Conservation (phyloP, 352 stramenopile genomes). For the Peronospora farinosa region DNA sequence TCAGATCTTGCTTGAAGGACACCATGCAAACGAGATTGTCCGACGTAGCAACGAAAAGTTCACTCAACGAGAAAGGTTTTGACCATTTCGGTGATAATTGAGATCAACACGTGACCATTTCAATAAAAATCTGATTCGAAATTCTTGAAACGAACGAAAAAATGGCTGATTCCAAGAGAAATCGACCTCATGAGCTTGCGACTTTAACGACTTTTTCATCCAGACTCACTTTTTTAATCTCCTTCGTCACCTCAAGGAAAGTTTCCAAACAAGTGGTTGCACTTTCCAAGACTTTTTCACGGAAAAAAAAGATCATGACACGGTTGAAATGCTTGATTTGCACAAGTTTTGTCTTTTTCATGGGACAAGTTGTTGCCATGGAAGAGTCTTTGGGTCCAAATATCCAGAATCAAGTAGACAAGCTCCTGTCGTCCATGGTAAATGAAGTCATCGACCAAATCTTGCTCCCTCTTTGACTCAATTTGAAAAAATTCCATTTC, state of each 20-base stretch:
- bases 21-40: constrained; percentile 27
- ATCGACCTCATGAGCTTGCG: not conserved
- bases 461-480: not conserved
- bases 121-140: constrained; percentile 14
- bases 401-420: constrained; percentile 20
- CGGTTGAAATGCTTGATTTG: constrained; percentile 4
- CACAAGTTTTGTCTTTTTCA: constrained; percentile 3
- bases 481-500: not conserved
- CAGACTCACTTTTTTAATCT: constrained; percentile 22
- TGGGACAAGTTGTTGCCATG: not conserved
- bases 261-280: not conserved
- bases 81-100: constrained; percentile 14
- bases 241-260: constrained; percentile 3
- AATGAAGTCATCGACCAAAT: too few relatives aligned
- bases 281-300: not conserved
- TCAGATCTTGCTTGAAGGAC: constrained; percentile 23
- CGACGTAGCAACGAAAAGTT: constrained; percentile 13
- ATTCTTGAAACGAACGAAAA: constrained; percentile 10
- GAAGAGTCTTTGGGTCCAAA: constrained; percentile 4
- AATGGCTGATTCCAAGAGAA: constrained; percentile 9
- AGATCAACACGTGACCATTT: not conserved
- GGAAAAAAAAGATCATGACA: constrained; percentile 13
- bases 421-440: constrained; percentile 31
- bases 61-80: constrained; percentile 4
- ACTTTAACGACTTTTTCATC: not conserved